phyloP scores from a whole-genome alignment of 305 asterid genomes.

The Rubia balearica region DNA sequence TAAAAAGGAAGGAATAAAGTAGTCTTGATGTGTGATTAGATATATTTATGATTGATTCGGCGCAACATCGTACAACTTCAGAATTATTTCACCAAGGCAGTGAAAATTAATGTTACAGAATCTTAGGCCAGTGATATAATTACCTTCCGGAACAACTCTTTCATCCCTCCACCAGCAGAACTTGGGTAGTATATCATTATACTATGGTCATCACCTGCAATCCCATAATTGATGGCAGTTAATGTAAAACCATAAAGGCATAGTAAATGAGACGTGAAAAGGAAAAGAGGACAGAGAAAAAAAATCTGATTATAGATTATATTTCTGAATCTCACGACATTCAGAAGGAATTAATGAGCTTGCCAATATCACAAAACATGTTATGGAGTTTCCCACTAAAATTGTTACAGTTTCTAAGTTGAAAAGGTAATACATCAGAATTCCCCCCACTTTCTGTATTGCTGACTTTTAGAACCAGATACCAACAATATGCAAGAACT shows the following conservation, averaged over 20 bases:
- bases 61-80: not conserved
- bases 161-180: constrained; percentile 99
- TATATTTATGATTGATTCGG: not conserved
- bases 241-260: not conserved
- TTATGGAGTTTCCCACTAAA: not conserved
- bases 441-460: not conserved
- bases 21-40: not conserved
- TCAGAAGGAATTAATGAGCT: not conserved
- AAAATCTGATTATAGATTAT: not conserved
- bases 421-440: not conserved
- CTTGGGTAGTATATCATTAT: constrained; percentile 98
- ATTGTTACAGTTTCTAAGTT: not conserved
- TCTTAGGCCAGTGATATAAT: constrained; percentile 4
- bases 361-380: not conserved
- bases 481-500: not conserved
- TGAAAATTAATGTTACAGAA: not conserved
- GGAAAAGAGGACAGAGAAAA: not conserved
- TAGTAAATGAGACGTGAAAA: not conserved
- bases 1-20: not conserved
- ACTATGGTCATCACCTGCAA: constrained; percentile 92
- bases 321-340: not conserved
- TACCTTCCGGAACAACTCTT: constrained; percentile 94
- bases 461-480: not conserved
- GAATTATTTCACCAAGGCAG: not conserved
- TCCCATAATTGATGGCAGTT: constrained; percentile 21